These are phyloP conservation scores for Malassezia dermatis DNA, from an alignment of 1,284 basidiomycete genomes.

Conservation along the genomic window DNA sequence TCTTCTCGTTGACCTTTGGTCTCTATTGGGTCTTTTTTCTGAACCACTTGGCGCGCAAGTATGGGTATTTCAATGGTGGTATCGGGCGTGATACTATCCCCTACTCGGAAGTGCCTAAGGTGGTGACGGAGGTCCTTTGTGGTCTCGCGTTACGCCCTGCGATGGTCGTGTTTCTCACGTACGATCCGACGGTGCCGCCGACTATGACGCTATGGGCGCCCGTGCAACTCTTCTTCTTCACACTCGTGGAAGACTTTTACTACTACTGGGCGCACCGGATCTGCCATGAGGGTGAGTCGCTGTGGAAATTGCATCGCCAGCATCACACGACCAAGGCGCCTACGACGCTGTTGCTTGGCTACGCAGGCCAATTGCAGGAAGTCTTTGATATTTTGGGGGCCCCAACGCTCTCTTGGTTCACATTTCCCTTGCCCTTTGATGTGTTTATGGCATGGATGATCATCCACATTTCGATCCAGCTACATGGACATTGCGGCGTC, in stretches of 20 bases:
- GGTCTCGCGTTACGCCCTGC: conserved; percentile 10
- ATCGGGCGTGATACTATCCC: conserved; percentile 29
- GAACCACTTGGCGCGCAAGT: conserved; percentile 18
- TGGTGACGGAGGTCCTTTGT: conserved; percentile 18
- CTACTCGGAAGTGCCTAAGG: conserved; percentile 17
- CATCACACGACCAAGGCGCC: conserved; percentile 42
- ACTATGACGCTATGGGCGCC: conserved; percentile 20
- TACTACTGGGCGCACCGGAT: conserved; percentile 40
- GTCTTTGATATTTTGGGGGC: conserved; percentile 31
- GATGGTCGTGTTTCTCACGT: conserved; percentile 8
- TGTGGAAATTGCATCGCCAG: conserved; percentile 27
- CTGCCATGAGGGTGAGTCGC: conserved; percentile 27
- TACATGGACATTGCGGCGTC: conserved; percentile 35
- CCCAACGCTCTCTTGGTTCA: conserved; percentile 27
- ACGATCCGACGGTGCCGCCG: conserved; percentile 13
- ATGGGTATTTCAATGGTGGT: conserved; percentile 34
- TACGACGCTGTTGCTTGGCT: conserved; percentile 26
- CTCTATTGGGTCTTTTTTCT: neutral
- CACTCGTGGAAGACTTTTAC: conserved; percentile 28
- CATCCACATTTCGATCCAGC: conserved; percentile 31
- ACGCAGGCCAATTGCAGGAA: conserved; percentile 36
- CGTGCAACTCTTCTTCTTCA: conserved; percentile 21
- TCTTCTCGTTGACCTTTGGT: conserved; percentile 4
- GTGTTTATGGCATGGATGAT: conserved; percentile 23
- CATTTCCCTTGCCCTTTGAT: conserved; percentile 26